A percentile compares a stretch with the other conserved stretches of the same genome.
Evolutionary conservation across 2,329 filamentous ascomycete genomes (phyloP).

Genomic region (Cladophialophora bantiana): DNA sequence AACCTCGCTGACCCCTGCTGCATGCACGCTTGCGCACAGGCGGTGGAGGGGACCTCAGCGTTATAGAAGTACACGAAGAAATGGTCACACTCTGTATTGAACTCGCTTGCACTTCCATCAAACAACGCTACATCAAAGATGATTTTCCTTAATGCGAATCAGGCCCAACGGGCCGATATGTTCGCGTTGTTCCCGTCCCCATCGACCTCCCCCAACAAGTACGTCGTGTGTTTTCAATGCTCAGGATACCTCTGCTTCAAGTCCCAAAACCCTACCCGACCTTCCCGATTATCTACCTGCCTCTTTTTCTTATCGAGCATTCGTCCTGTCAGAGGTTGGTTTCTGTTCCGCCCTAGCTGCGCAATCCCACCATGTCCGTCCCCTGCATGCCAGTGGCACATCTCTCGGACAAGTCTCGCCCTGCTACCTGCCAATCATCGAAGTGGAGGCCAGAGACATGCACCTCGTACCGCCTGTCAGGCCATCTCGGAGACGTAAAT

Average conservation of each 20-base stretch:
- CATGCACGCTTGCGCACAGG: neutral
- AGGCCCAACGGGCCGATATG: neutral
- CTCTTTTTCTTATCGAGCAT: conserved; percentile 13
- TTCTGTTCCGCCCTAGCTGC: neutral
- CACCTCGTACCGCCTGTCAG: neutral
- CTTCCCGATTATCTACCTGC: conserved; percentile 5
- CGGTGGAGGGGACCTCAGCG: neutral
- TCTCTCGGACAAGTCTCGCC: conserved; percentile 14
- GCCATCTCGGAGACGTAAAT: neutral
- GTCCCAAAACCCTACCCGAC: conserved; percentile 1
- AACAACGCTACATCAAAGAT: neutral
- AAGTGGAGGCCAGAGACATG: conserved; percentile 6
- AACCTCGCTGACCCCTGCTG: neutral
- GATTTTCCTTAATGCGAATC: neutral
- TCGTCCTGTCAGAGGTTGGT: conserved; percentile 17
- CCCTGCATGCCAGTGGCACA: conserved; percentile 4
- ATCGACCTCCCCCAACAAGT: conserved; percentile 1
- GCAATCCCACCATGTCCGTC: conserved; percentile 15
- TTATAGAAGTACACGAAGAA: neutral
- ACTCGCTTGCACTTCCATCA: neutral
- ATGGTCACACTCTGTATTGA: conserved; percentile 1
- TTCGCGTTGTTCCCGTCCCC: neutral
- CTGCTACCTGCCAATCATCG: conserved; percentile 11
- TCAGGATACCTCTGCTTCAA: conserved; percentile 4
- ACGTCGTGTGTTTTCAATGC: conserved; percentile 1